Percentiles rank a stretch among this genome's conserved stretches.
Evolutionary conservation across 257 asterid genomes (phyloP).

Genomic region (Solanum pennellii): DNA sequence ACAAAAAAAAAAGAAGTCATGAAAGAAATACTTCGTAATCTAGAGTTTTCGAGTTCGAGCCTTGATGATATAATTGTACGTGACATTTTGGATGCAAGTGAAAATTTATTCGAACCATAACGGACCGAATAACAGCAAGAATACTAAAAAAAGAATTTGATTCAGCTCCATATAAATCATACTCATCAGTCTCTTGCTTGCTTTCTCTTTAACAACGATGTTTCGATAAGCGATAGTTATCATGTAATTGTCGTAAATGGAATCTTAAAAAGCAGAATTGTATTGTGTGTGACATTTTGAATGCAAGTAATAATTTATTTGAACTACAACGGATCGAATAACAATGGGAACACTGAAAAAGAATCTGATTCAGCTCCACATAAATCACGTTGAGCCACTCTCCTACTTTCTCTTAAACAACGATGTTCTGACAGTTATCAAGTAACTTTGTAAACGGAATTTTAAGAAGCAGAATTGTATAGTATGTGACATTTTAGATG

Average conservation of each 20-base stretch:
- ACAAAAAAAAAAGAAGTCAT: not conserved
- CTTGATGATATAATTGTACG: not conserved
- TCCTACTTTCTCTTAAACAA: not conserved
- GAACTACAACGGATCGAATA: too few relatives aligned
- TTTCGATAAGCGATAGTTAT: not conserved
- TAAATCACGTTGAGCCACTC: not conserved
- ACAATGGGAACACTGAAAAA: not conserved
- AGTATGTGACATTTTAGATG: not conserved
- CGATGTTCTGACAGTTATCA: not conserved
- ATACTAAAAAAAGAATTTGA: rapidly evolving
- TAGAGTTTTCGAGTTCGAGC: not conserved
- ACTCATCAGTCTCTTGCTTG: not conserved
- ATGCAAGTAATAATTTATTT: not conserved
- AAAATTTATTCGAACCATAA: not conserved
- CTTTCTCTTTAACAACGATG: not conserved
- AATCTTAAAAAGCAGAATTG: not conserved
- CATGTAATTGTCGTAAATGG: not conserved
- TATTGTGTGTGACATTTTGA: not conserved
- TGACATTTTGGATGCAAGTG: not conserved
- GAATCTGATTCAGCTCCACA: not conserved
- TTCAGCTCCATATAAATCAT: not conserved
- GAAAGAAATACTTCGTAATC: not conserved
- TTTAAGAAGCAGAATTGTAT: not conserved
- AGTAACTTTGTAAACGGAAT: not conserved
- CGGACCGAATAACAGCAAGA: not conserved